These are phyloP conservation scores for Rostrohypoxylon terebratum DNA, from an alignment of 495 filamentous ascomycete species.

Conservation along the genomic window DNA sequence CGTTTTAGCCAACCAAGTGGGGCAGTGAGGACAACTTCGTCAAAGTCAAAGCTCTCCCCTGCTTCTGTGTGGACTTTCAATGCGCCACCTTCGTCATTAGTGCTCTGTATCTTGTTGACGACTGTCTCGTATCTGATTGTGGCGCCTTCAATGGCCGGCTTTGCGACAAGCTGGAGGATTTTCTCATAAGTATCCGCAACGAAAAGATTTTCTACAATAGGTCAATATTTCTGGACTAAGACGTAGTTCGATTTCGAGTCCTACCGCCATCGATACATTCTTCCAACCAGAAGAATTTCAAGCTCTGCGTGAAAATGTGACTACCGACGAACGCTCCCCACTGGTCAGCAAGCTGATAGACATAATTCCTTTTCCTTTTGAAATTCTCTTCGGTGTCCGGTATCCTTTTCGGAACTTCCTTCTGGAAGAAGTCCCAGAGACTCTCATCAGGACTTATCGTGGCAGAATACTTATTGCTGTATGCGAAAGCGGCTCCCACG, in stretches of 20 bases:
- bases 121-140: conserved; percentile 67
- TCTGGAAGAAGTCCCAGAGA: conserved; percentile 80
- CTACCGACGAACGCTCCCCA: conserved; percentile 95
- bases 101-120: conserved; percentile 59
- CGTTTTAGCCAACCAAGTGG: conserved; percentile 92
- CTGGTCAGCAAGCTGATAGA: conserved; percentile 74
- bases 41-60: conserved; percentile 70
- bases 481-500: conserved; percentile 80
- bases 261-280: conserved; percentile 90
- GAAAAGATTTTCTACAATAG: conserved; percentile 79
- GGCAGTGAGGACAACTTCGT: conserved; percentile 85
- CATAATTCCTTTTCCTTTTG: conserved; percentile 61
- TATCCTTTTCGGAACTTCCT: conserved; percentile 67
- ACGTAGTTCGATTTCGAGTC: conserved; percentile 40
- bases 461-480: conserved; percentile 75
- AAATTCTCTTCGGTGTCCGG: conserved; percentile 59
- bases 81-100: conserved; percentile 52
- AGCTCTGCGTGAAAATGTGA: conserved; percentile 76
- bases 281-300: conserved; percentile 96
- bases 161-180: conserved; percentile 76
- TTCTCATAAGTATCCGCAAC: conserved; percentile 86
- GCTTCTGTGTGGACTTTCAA: conserved; percentile 68
- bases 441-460: conserved; percentile 74
- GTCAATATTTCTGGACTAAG: conserved; percentile 9
- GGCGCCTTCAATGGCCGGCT: conserved; percentile 69